Evolutionary conservation across 805 yeast species (phyloP).

Genomic region (Millerozyma acaciae): DNA sequence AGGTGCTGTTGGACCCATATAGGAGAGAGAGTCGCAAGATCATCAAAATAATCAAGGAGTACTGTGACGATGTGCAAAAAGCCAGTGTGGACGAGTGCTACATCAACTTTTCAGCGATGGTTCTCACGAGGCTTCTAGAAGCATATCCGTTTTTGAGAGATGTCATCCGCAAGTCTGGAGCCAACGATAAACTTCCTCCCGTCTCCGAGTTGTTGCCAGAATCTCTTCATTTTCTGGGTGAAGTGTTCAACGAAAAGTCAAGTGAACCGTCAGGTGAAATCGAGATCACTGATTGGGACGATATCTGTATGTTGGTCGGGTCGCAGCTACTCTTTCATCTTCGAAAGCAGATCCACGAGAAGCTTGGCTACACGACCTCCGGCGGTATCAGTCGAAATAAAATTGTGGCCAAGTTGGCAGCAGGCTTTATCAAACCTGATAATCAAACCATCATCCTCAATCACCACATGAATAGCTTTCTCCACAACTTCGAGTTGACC

Average conservation of each 20-base stretch:
- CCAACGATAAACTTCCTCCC: conserved; percentile 37
- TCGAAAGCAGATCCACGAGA: conserved; percentile 47
- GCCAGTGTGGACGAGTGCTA: conserved; percentile 96
- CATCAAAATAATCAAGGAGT: conserved; percentile 54
- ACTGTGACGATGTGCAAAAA: conserved; percentile 75
- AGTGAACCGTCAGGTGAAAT: conserved; percentile 9
- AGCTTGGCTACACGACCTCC: conserved; percentile 79
- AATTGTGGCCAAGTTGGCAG: conserved; percentile 80
- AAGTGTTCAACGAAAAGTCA: conserved; percentile 15
- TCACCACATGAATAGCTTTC: conserved; percentile 45
- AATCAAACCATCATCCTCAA: conserved; percentile 73
- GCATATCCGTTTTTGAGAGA: conserved; percentile 44
- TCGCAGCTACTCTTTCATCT: conserved; percentile 54
- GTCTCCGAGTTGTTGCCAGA: conserved; percentile 38
- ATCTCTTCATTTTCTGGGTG: conserved; percentile 29
- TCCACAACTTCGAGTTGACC: conserved; percentile 56
- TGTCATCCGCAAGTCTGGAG: conserved; percentile 2
- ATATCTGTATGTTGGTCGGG: conserved; percentile 63
- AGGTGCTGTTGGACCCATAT: conserved; percentile 89
- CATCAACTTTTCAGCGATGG: conserved; percentile 71
- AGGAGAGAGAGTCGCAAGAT: conserved; percentile 83
- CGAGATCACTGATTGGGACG: conserved; percentile 63
- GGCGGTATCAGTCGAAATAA: conserved; percentile 81
- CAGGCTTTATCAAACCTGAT: conserved; percentile 81
- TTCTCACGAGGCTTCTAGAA: conserved; percentile 41